Evolutionary conservation across 345 rosid species (phyloP), one percentile per base, ranked within the genome.

Genomic region (Eucalyptus dawsonii): DNA sequence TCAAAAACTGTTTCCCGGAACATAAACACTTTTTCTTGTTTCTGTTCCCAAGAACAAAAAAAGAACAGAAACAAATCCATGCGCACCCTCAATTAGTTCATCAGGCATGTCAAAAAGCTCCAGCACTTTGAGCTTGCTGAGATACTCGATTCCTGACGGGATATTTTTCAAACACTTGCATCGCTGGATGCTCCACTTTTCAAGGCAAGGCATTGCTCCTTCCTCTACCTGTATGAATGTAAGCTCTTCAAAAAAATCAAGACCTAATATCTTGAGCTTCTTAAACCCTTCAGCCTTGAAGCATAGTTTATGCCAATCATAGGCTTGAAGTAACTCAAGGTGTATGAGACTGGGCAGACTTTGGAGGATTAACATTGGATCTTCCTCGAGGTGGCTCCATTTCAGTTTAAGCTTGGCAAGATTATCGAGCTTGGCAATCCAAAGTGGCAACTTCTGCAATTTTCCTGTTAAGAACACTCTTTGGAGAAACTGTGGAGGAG

Each of bases 401-500:
- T 89, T 81, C 54, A 92, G 31, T 31, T 88, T 90, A 14, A 91
- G 24, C n/a, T 87, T 91, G 40, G 60, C 87, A 24, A 92, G 60
- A 85, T 88, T 90, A 40, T 80, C 22, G 34, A 89, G 90, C 17
- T 54, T 69, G 29, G 89, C 88, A 47, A 92, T 91, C 92, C 92
- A 92, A 45, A 67, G 86, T 9, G 92, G 91, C 47, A 92, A 31
- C 29, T 83, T 88, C 86, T 89, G 89, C 51, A 88, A 34, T 47
- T 29, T 51, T 29, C 89, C 86, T 1, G 0, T 6, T 11, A 80
- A 11, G 9, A 67, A 88, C 24, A 80, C 49, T 16, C 87, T 50
- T 88, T 88, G 89, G 27, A 90, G 92, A 11, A 72, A 24, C 72
- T 31, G 90, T 6, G 93, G 92, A 88, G 92, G 92, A 54, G 92